Evolutionary conservation across 2,329 filamentous ascomycete genomes (phyloP).

Genomic region (Colletotrichum siamense): DNA sequence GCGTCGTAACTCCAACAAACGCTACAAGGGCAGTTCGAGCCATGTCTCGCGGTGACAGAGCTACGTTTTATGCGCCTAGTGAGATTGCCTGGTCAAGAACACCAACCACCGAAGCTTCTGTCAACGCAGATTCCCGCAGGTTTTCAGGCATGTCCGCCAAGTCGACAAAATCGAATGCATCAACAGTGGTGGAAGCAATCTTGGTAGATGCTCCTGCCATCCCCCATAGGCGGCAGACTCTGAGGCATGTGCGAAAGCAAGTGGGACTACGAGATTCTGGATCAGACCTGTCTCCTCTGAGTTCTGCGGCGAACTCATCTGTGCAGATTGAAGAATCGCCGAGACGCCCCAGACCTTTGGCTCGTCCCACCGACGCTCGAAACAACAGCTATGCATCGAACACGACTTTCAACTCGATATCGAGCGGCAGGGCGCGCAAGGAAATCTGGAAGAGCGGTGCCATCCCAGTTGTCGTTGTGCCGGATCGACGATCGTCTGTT

Average conservation of each 20-base stretch:
- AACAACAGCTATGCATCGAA: conserved; percentile 56
- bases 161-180: conserved; percentile 59
- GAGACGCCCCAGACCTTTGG: conserved; percentile 33
- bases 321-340: conserved; percentile 33
- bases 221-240: conserved; percentile 54
- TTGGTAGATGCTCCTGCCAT: conserved; percentile 55
- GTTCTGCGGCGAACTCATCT: conserved; percentile 46
- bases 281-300: conserved; percentile 45
- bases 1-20: conserved; percentile 53
- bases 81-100: conserved; percentile 33
- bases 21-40: conserved; percentile 55
- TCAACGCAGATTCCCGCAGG: conserved; percentile 50
- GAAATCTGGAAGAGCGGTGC: conserved; percentile 65
- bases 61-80: conserved; percentile 41
- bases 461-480: conserved; percentile 68
- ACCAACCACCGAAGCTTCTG: conserved; percentile 43
- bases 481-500: conserved; percentile 60
- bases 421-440: conserved; percentile 60
- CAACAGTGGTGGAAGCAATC: conserved; percentile 64
- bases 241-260: conserved; percentile 68
- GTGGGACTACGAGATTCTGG: conserved; percentile 52
- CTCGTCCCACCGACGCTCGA: conserved; percentile 33
- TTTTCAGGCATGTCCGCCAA: conserved; percentile 59
- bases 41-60: conserved; percentile 49
- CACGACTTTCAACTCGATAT: conserved; percentile 52